Base-by-base conservation (phyloP, 106 monocot species). In the Dactylorhiza incarnata region DNA sequence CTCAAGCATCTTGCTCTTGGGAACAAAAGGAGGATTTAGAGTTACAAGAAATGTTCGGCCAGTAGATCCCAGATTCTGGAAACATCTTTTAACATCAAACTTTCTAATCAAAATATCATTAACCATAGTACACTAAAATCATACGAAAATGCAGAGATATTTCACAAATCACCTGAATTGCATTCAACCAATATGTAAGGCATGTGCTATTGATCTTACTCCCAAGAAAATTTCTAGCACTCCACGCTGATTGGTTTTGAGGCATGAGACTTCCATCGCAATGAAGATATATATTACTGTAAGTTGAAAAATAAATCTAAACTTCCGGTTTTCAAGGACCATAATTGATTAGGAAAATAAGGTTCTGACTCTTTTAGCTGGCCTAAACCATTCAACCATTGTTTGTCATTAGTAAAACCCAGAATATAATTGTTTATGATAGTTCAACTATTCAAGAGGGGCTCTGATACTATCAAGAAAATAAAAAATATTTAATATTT, bases 141-240 rank as follows among this genome's bases (percentile, higher is more conserved):
- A 20, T 61, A 25, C 10, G 9, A 37, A 66, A 45, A 70, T 12
- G n/a, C 9, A 0, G 17, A 47, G 17, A 70, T 3, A 0, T 7
- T 46, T 46, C 51, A 26, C 4, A 11, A 74, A 65, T 70, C 55
- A 95, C 95, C 95, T 95, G 95, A 81, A 95, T 87, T 20, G 92
- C 79, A 80, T 95, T 95, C 63, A 95, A 81, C 92, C 92, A 95
- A 80, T 92, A 95, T 66, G 95, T 92, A 68, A 95, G 75, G 71
- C 89, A 88, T 29, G 79, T 87, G 20, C 92, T 86, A 61, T 54
- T 75, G 4, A 43, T 48, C 62, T 83, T 81, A 24, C 80, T 86
- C 23, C 95, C 95, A 73, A 92, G 85, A 77, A 95, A 95, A 80
- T 95, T 95, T 88, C 95, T 92, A 9, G 92, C 86, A 78, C 95